These are phyloP conservation scores for Chlorophyllum brunneum DNA, from an alignment of 768 basidiomycete species.

Conservation along the genomic window DNA sequence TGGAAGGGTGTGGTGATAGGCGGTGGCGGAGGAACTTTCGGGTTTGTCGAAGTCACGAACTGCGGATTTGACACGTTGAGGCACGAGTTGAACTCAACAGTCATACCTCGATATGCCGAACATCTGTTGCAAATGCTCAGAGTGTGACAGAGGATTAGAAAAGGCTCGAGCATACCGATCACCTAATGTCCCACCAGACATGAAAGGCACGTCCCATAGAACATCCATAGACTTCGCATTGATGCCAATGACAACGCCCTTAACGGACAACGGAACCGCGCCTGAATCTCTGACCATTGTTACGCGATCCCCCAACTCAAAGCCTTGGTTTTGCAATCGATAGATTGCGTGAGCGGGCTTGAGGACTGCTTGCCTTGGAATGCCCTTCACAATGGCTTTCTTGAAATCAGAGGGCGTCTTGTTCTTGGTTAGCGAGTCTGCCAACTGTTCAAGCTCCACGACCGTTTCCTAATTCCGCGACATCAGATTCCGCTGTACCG, in stretches of 20 bases:
- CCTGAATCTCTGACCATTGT: constrained; percentile 96
- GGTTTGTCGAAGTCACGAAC: constrained; percentile 73
- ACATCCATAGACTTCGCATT: constrained; percentile 89
- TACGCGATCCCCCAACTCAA: constrained; percentile 88
- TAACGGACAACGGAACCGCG: constrained; percentile 83
- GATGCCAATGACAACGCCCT: constrained; percentile 92
- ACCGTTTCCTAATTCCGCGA: constrained; percentile 61
- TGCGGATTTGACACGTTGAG: constrained; percentile 86
- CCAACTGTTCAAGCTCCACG: constrained; percentile 69
- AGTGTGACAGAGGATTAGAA: background rate
- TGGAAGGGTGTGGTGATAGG: constrained; percentile 52
- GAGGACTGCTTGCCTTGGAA: constrained; percentile 88
- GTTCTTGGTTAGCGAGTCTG: constrained; percentile 60
- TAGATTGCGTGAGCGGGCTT: constrained; percentile 90
- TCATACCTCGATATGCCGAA: constrained; percentile 88
- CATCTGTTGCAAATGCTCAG: constrained; percentile 48
- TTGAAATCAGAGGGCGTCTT: constrained; percentile 68
- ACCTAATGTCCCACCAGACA: constrained; percentile 84
- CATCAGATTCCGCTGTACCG: background rate
- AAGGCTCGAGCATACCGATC: constrained; percentile 56
- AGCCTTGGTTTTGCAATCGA: constrained; percentile 85
- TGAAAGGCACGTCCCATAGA: constrained; percentile 93
- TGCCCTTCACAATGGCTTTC: constrained; percentile 89
- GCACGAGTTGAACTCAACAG: constrained; percentile 82
- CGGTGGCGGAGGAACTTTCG: constrained; percentile 48